Evolutionary conservation across 495 filamentous ascomycete species (phyloP), one percentile per base, ranked within the genome.

Genomic region (Daldinia caldariorum): DNA sequence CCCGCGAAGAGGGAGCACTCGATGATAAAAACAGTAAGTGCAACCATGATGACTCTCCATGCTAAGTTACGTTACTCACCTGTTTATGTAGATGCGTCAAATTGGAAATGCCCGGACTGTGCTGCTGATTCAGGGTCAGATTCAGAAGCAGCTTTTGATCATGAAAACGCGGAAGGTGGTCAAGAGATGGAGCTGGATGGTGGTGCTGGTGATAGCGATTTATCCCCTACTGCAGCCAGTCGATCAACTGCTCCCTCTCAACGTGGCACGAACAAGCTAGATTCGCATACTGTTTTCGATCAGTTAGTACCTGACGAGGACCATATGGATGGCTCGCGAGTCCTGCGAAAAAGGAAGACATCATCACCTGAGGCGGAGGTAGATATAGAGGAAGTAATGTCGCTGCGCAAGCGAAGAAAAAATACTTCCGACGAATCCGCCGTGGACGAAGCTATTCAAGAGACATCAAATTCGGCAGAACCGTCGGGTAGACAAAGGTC

Each of bases 221-320:
- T 72, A 43, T 72, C 69, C n/a, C 69, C 76, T 68, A 66, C 80
- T 72, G 67, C 77, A 78, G 45, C 83, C 68, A 74, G 79, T 62
- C 59, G 80, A 45, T 71, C 83, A 35, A 83, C 84, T 20, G 82
- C 82, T 10, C 92, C 92, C 41, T 82, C 91, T 32, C 88, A 91
- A 50, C 86, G 88, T 53, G 90, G 90, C 35, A 74, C 83, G 10
- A 83, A 89, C 63, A 90, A 92, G 67, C 88, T 90, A n/a, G 90
- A 89, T 31, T 92, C 92, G 7, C 91, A 96, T 75, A 94, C 93
- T 0, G 88, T 96, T 41, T 97, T 96, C 78, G 92, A 92, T 69
- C 84, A 89, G 81, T 81, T 93, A 20, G 89, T 93, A 37, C 85
- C 93, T 34, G 87, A 91, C 58, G 92, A 93, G 56, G 92, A 96